These are phyloP conservation scores for Penicillium subrubescens DNA, from an alignment of 495 filamentous ascomycete genomes.

Conservation along the genomic window DNA sequence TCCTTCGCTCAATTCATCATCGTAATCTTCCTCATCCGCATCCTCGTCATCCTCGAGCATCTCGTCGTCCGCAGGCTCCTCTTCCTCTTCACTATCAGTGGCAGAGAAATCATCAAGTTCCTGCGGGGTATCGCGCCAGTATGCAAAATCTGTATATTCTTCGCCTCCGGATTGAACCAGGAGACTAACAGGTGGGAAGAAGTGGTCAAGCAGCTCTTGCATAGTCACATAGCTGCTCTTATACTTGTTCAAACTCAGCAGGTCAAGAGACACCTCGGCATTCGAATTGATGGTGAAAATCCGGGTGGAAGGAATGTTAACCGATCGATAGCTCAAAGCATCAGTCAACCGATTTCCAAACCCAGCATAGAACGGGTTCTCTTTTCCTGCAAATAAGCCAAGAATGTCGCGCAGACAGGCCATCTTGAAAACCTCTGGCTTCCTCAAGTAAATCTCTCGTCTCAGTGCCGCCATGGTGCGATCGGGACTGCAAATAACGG, in stretches of 20 bases:
- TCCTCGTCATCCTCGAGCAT: slow-evolving; percentile 46
- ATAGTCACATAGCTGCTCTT: slow-evolving; percentile 97
- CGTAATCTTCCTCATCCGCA: slow-evolving; percentile 45
- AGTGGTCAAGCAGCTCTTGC: slow-evolving; percentile 94
- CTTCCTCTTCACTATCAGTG: slow-evolving; percentile 66
- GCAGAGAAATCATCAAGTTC: slow-evolving; percentile 79
- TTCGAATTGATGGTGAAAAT: slow-evolving; percentile 99
- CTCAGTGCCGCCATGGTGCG: slow-evolving; percentile 93
- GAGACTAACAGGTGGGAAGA: slow-evolving; percentile 83
- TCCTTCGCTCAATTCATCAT: slow-evolving; percentile 40
- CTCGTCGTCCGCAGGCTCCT: slow-evolving; percentile 44
- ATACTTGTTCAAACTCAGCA: slow-evolving; percentile 89
- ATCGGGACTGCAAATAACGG: slow-evolving; percentile 93
- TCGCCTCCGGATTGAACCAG: slow-evolving; percentile 78
- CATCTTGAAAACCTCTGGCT: slow-evolving; percentile 99
- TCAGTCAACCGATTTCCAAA: slow-evolving; percentile 98
- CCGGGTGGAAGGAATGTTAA: slow-evolving; percentile 88
- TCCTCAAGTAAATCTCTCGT: slow-evolving; percentile 91
- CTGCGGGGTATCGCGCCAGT: slow-evolving; percentile 76
- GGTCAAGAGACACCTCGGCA: slow-evolving; percentile 90
- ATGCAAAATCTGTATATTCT: slow-evolving; percentile 86
- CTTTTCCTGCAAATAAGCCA: slow-evolving; percentile 76
- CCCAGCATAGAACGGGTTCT: slow-evolving; percentile 90
- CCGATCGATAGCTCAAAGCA: slow-evolving; percentile 91
- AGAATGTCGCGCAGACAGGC: slow-evolving; percentile 92